Evolutionary conservation across 441 rosid genomes (phyloP).

Genomic region (Hura crepitans): DNA sequence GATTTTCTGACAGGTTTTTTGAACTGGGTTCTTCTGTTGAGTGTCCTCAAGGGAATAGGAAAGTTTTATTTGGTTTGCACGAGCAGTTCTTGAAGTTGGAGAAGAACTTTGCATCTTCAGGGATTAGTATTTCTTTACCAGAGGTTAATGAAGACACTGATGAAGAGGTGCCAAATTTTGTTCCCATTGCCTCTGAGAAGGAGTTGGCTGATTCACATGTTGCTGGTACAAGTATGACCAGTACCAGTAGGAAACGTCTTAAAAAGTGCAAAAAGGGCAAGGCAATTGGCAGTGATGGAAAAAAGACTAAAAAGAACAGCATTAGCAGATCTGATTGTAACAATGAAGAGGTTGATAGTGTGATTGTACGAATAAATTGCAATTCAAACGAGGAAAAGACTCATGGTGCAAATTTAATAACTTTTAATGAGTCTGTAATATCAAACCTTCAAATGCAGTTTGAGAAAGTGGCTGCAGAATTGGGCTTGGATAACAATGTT

Average conservation of each 20-base stretch:
- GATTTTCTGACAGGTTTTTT: conserved; percentile 52
- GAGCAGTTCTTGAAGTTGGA: conserved; percentile 67
- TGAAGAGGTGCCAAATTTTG: conserved; percentile 46
- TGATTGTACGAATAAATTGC: too few species aligned
- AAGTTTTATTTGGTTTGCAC: conserved; percentile 53
- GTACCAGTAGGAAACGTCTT: conserved; percentile 24
- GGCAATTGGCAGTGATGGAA: conserved; percentile 25
- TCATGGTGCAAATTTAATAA: conserved; percentile 27
- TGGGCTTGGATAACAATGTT: conserved; percentile 38
- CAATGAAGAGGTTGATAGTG: conserved; percentile 20
- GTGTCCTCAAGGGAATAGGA: conserved; percentile 85
- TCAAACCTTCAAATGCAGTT: conserved; percentile 83
- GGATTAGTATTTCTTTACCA: conserved; percentile 42
- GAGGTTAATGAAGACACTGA: conserved; percentile 22
- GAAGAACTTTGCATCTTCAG: conserved; percentile 47
- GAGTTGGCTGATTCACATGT: conserved; percentile 23
- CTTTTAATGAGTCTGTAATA: conserved; percentile 47
- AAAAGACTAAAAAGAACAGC: conserved; percentile 38
- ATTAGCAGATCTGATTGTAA: conserved; percentile 22
- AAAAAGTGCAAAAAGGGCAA: conserved; percentile 44
- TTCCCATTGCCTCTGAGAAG: conserved; percentile 37
- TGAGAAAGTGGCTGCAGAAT: conserved; percentile 82
- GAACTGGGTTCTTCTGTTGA: conserved; percentile 70
- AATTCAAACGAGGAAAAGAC: neutral
- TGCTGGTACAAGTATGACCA: conserved; percentile 28